Base-by-base conservation (phyloP, 2,329 filamentous ascomycete species). In the Colletotrichum graminicola region DNA sequence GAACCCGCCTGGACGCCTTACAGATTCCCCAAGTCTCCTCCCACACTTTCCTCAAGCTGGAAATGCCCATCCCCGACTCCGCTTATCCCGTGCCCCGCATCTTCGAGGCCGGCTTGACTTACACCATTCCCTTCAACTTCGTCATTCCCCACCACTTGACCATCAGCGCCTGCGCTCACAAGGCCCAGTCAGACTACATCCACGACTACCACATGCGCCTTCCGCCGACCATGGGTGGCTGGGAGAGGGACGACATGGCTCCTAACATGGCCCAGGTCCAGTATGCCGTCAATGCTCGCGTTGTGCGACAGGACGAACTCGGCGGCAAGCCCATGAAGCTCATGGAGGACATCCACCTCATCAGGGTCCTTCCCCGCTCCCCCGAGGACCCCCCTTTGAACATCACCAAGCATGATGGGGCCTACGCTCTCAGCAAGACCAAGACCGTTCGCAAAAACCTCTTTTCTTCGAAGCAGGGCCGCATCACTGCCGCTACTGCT, bases 61-160 rank as follows among this genome's bases (percentile, higher is more conserved):
- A 82, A 65, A 89, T 90, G 84, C 88, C 88, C 12, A 80, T 89
- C 26, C 76, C 81, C 14, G 81, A 82, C n/a, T 81, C 82, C 1
- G 76, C 80, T 8, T 85, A 89, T 64, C 88, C 88, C 2, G 78
- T 79, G 10, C 80, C 84, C 26, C 80, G 83, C 43, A 75, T 88
- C 39, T 85, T 89, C 71, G 80, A 85, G 77, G 80, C 83, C n/a
- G 86, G 83, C 2, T 77, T 78, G 73, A 82, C 81, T 34, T 87
- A 88, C 78, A 82, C 76, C 18, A 78, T 90, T 32, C 88, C 88
- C n/a, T 88, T 90, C 80, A 79, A 88, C 79, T 90, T 90, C 74
- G 84, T 90, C 69, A 84, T 90, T 21, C 88, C 88, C n/a, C 81
- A 82, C 74, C 84, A 89, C 65, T 84, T 90, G 71, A 89, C 88